These are phyloP conservation scores for Globisporangium irregulare DNA, from an alignment of 352 stramenopile species.

Conservation along the genomic window DNA sequence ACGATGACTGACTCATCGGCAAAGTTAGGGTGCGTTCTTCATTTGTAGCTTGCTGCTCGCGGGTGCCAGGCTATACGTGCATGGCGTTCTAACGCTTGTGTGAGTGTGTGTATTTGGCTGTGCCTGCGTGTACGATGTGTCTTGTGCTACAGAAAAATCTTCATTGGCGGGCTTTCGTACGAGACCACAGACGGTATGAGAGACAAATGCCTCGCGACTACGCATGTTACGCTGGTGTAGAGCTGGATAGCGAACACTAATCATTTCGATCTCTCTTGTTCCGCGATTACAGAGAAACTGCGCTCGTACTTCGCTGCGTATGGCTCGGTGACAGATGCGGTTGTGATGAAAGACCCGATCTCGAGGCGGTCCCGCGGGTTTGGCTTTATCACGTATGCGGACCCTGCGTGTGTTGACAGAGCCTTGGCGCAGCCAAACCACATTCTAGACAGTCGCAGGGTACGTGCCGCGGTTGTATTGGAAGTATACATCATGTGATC, in stretches of 20 bases:
- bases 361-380: constrained; percentile 89
- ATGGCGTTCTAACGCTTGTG: not conserved
- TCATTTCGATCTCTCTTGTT: constrained; percentile 6
- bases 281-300: constrained; percentile 74
- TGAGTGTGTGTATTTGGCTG: constrained; percentile 9
- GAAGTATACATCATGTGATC: not conserved
- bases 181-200: constrained; percentile 84
- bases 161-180: constrained; percentile 88
- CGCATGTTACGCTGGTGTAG: not conserved
- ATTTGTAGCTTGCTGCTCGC: not conserved
- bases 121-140: constrained; percentile 16
- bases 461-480: constrained; percentile 24
- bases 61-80: too few relatives aligned
- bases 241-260: not conserved
- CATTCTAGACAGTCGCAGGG: constrained; percentile 86
- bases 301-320: constrained; percentile 89
- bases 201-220: not conserved
- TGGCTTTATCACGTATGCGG: constrained; percentile 93
- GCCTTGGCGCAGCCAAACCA: constrained; percentile 88
- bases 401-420: constrained; percentile 84
- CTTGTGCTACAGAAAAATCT: constrained; percentile 76
- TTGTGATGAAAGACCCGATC: constrained; percentile 93
- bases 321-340: constrained; percentile 86
- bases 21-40: constrained; percentile 33
- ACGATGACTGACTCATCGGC: constrained; percentile 33